These are phyloP conservation scores for Boletus sp. DNA, from an alignment of 1,284 basidiomycete genomes.

Conservation along the genomic window DNA sequence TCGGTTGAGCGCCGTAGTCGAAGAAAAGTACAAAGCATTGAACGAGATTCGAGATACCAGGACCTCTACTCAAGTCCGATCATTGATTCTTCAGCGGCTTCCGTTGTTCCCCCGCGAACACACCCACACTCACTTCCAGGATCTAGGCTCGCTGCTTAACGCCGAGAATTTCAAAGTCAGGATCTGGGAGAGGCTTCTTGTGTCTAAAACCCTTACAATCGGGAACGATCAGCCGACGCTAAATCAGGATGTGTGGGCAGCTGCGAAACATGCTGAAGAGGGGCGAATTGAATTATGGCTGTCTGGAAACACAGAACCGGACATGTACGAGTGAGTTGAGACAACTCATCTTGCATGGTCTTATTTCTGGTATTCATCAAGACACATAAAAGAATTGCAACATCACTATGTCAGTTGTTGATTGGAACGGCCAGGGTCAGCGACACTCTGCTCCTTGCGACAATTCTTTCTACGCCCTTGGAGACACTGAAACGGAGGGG, in stretches of 20 bases:
- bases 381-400: conserved; percentile 57
- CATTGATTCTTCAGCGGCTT: conserved; percentile 80
- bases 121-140: conserved; percentile 53
- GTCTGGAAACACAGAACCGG: conserved; percentile 46
- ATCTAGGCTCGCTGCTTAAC: background rate
- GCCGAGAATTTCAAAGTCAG: conserved; percentile 2
- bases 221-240: background rate
- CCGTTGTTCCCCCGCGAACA: conserved; percentile 84
- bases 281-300: conserved; percentile 8
- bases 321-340: conserved; percentile 79
- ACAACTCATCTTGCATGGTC: background rate
- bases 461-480: conserved; percentile 84
- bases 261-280: background rate
- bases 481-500: conserved; percentile 77
- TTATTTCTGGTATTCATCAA: background rate
- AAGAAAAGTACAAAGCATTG: conserved; percentile 64
- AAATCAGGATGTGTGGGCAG: conserved; percentile 1
- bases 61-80: conserved; percentile 46
- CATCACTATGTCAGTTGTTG: conserved; percentile 68
- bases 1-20: conserved; percentile 65
- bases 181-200: conserved; percentile 1
- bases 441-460: conserved; percentile 83
- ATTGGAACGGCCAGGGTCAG: conserved; percentile 71
- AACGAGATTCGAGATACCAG: conserved; percentile 41
- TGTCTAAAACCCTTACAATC: conserved; percentile 6